Conservation (phyloP, 192 early-diverging fungal species). For the Entomortierella chlamydospora region DNA sequence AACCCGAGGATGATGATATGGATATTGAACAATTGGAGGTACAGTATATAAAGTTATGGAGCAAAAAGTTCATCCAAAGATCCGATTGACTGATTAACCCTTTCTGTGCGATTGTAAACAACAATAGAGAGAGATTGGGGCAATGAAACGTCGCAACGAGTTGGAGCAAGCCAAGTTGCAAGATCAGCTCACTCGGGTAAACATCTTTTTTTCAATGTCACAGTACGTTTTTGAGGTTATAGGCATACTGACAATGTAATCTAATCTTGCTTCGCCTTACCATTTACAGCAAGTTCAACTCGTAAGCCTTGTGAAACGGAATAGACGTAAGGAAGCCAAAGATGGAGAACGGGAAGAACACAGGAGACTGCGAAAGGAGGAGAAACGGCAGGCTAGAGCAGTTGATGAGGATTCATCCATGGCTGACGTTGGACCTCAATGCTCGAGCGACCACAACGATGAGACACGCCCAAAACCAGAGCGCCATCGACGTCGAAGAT, state of each 20-base stretch:
- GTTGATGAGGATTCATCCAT: constrained; percentile 29
- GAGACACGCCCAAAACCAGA: constrained; percentile 11
- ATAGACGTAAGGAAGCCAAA: constrained; percentile 31
- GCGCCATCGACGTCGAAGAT: constrained; percentile 24
- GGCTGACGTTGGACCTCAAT: constrained; percentile 39
- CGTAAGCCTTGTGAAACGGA: constrained; percentile 32
- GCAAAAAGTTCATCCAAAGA: background rate
- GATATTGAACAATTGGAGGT: constrained; percentile 46
- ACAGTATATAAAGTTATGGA: background rate
- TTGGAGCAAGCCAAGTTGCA: constrained; percentile 32
- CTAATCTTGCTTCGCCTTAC: too few species aligned
- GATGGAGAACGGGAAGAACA: constrained; percentile 35
- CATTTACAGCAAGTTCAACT: constrained; percentile 46
- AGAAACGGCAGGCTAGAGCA: constrained; percentile 6
- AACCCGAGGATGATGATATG: constrained; percentile 47
- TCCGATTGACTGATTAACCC: background rate
- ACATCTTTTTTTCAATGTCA: background rate
- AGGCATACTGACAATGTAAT: too few species aligned
- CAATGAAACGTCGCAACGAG: constrained; percentile 19
- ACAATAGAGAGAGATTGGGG: constrained; percentile 29
- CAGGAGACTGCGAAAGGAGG: constrained; percentile 28
- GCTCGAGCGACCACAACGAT: constrained; percentile 16
- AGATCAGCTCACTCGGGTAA: constrained; percentile 43
- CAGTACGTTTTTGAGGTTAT: too few species aligned
- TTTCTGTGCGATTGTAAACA: background rate